phyloP scores from a whole-genome alignment of 331 rosid species.

The Rosa hybrid region DNA sequence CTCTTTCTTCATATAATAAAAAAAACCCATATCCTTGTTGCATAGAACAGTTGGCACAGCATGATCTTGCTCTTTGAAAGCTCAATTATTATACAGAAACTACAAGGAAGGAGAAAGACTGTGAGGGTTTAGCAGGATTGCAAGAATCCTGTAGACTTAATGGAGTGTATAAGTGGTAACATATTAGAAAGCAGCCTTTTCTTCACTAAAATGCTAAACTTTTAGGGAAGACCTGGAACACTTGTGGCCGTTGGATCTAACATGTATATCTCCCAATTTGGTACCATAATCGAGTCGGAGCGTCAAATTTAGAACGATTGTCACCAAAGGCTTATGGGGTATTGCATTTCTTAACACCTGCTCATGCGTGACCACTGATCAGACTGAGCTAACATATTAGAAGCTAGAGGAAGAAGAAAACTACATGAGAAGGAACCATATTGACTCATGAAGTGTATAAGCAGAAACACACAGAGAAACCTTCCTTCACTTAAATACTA shows the following conservation, averaged over 20 bases:
- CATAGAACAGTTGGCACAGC: conserved; percentile 18
- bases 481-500: not conserved
- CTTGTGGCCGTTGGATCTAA: no score
- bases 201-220: not conserved
- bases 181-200: not conserved
- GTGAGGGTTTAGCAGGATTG: not conserved
- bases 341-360: no score
- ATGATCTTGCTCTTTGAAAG: conserved; percentile 6
- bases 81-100: conserved; percentile 16
- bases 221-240: not conserved
- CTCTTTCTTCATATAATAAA: not conserved
- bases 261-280: not conserved
- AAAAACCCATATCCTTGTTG: not conserved
- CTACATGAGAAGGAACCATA: not conserved
- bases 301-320: not conserved
- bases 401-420: not conserved
- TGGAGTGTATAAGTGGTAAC: not conserved
- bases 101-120: not conserved
- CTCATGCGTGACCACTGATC: no score
- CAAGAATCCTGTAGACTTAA: not conserved
- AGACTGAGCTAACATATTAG: not conserved
- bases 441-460: not conserved
- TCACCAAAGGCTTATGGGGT: not conserved
- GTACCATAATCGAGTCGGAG: not conserved
- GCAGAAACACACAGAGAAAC: not conserved